Conservation (phyloP, 2,329 filamentous ascomycete species). For the Verticillium albo-atrum region DNA sequence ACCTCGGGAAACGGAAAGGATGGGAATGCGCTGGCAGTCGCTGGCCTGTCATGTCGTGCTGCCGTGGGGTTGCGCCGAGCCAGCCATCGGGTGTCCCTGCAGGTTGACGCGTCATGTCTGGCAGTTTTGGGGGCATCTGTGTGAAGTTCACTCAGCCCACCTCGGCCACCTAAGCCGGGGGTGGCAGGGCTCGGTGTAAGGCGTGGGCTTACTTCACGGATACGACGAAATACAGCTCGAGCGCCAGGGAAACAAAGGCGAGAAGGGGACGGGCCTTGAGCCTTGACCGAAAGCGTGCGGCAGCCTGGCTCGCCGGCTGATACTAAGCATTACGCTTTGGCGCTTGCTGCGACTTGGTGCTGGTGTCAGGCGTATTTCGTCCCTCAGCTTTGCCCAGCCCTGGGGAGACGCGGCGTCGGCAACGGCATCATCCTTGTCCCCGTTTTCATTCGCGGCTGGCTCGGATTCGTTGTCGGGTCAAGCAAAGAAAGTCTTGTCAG, state of each 20-base stretch:
- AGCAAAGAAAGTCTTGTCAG: background rate
- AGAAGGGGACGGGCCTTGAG: background rate
- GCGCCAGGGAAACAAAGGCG: background rate
- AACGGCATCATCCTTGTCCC: background rate
- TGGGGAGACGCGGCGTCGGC: background rate
- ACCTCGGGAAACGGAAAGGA: background rate
- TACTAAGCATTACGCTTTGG: background rate
- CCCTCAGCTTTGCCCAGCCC: background rate
- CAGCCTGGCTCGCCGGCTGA: background rate
- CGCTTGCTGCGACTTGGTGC: background rate
- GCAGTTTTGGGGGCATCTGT: background rate
- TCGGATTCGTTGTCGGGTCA: background rate
- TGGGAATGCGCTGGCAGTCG: background rate
- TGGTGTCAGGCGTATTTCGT: background rate
- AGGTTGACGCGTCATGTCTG: conserved; percentile 10
- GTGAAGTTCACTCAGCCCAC: background rate
- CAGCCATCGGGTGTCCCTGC: conserved; percentile 4
- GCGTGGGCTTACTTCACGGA: background rate
- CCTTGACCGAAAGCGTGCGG: background rate
- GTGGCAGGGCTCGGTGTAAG: conserved; percentile 1
- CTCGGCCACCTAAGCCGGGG: background rate
- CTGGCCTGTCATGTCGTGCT: background rate
- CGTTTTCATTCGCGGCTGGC: background rate
- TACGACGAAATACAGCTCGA: background rate
- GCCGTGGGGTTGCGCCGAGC: background rate